Percentiles rank a stretch among this genome's conserved stretches.
phyloP scores from a whole-genome alignment of 352 stramenopile species.

The Phytophthora litchii region DNA sequence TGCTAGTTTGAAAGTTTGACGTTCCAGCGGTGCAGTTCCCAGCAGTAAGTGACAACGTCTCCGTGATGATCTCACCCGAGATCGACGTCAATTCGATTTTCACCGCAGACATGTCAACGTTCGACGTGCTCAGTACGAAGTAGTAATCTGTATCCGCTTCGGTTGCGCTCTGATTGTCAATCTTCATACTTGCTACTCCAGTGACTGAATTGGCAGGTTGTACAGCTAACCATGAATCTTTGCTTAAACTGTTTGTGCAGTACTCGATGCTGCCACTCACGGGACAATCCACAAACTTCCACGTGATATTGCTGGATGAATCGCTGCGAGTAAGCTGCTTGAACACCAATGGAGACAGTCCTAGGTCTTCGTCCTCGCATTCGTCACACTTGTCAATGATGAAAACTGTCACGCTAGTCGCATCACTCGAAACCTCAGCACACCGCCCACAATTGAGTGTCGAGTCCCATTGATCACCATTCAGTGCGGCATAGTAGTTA shows the following conservation, averaged over 20 bases:
- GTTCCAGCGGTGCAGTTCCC: conserved; percentile 47
- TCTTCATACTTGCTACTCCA: conserved; percentile 38
- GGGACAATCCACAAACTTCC: conserved; percentile 53
- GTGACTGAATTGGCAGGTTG: conserved; percentile 44
- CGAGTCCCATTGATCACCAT: conserved; percentile 55
- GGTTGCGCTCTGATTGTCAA: conserved; percentile 51
- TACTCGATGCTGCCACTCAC: conserved; percentile 47
- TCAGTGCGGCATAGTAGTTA: conserved; percentile 69
- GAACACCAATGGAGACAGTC: conserved; percentile 49
- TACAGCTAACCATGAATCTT: conserved; percentile 44
- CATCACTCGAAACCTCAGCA: conserved; percentile 51
- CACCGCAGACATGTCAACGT: conserved; percentile 38
- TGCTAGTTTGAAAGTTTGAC: conserved; percentile 20
- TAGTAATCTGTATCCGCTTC: conserved; percentile 69
- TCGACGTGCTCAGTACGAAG: conserved; percentile 40
- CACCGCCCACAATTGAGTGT: conserved; percentile 67
- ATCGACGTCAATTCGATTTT: conserved; percentile 51
- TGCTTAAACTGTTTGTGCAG: conserved; percentile 49
- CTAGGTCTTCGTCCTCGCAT: conserved; percentile 56
- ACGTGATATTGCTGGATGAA: conserved; percentile 45
- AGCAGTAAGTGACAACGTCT: conserved; percentile 49
- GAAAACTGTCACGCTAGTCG: conserved; percentile 46
- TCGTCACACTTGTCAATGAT: conserved; percentile 71
- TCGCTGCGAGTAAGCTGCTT: conserved; percentile 45
- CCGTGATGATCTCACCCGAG: conserved; percentile 50